Percentiles rank a stretch among this genome's conserved stretches.
Conservation (phyloP, 768 basidiomycete species). For the Baorangia bicolor region DNA sequence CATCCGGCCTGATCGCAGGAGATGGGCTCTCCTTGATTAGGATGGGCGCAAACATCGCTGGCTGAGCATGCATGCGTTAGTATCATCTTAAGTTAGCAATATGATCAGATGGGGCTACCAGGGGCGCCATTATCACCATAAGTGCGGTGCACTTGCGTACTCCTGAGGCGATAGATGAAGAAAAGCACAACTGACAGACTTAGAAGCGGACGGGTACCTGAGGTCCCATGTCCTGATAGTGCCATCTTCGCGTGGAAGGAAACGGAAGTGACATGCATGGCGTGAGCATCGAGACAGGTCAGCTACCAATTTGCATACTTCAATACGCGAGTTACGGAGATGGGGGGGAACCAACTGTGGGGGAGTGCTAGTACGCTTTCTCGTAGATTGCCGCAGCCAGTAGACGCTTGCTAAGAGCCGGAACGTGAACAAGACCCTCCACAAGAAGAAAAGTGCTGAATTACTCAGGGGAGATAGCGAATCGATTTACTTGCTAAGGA, state of each 20-base stretch:
- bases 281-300: conserved; percentile 88
- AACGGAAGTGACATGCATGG: conserved; percentile 88
- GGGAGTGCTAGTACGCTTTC: conserved; percentile 74
- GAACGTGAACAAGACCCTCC: conserved; percentile 19
- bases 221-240: conserved; percentile 99
- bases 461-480: conserved; percentile 96
- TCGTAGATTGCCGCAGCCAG: conserved; percentile 96
- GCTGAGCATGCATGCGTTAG: conserved; percentile 45
- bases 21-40: conserved; percentile 97
- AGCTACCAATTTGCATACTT: conserved; percentile 47
- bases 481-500: conserved; percentile 90
- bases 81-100: background rate
- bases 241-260: conserved; percentile 96
- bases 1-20: conserved; percentile 97
- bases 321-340: conserved; percentile 15
- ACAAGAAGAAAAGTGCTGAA: conserved; percentile 21
- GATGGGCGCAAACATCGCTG: conserved; percentile 96
- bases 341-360: conserved; percentile 39
- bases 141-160: conserved; percentile 80
- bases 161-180: conserved; percentile 41
- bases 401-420: conserved; percentile 72
- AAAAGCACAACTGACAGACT: conserved; percentile 1
- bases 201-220: conserved; percentile 50
- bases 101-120: conserved; percentile 45
- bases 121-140: conserved; percentile 95